Evolutionary conservation across 805 yeast genomes (phyloP), one percentile per base, ranked within the genome.

Genomic region (Sugiyamaella mastotermitis): DNA sequence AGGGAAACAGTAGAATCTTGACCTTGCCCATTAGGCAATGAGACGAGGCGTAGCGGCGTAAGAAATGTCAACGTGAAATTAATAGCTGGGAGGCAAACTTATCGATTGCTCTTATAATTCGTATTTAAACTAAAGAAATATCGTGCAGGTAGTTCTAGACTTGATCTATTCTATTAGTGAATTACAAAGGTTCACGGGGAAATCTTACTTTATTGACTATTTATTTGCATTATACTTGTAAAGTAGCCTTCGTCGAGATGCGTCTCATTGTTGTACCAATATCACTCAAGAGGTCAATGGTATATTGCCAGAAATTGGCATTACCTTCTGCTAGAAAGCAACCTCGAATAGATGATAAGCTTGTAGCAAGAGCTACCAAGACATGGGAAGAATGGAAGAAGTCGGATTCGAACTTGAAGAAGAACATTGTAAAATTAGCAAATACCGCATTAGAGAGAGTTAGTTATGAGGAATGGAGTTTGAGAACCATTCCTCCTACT

Each of bases 391-490:
- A 71, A 36, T 57, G 88, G 55, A 68, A 65, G 31, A 55, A 59
- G 1, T 80, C 94, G 1, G 68, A 78, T 2, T 61, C 66, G 26
- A 53, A 64, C 7, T 60, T 80, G 51, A 85, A 85, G 57, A 64
- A 71, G 46, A 68, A 65, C 38, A 70, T 87, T 31, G 86, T 82
- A 2, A 35, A 53, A 2, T 64, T 65, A 45, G 72, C 80, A 11
- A 69, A 73, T 30, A 58, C 56, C 38, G 65, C 81, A 27, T 57
- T 87, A 48, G 71, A 74, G 37, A 67, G 75, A 16, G 75, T 83
- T 5, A 85, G 90, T 2, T 88, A 90, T 74, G 78, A 80, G 47
- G 97, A 88, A 53, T 72, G 75, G 51, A 74, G 86, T 32, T 64
- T 88, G 42, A 68, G 76, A 43, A 73, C 90, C 2, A 73, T 90